Base-by-base conservation (phyloP, 371 early-diverging fungal genomes). In the Apophysomyces ossiformis region DNA sequence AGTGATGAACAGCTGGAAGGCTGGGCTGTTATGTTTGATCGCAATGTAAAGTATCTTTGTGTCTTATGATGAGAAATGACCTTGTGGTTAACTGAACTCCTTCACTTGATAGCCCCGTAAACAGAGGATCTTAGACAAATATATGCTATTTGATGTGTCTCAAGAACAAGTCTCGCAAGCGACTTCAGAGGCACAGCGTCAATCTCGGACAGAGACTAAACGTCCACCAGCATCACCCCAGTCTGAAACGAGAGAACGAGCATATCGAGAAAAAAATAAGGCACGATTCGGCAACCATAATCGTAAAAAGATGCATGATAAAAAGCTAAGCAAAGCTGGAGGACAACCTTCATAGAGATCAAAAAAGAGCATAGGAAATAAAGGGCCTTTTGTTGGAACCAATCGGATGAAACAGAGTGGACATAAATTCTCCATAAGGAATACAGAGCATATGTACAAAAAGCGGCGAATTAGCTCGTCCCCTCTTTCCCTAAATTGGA, bases 1-100 rank as follows among this genome's bases (percentile, higher is more conserved):
- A 84, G 88, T 0, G 93, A 96, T 67, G 96, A 97, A 70, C 96
- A 96, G 75, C 74, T 97, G 5, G 97, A 96, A 71, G 97, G 97
- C 21, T 97, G 97, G 97, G 87, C 81, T 36, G 87, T 85, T 32
- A 95, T 96, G 95, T 86, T 94, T 67, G 76, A 78, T 36, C 82
- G 94, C 61, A 92, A 94, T 70, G 95, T 92, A 84, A 83, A 89
- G 86, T 36, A 50, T 37, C 21, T 26, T 36, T 18, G 1, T 37
- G 13, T 60, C 12, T 59, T 47, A 26, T 26, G 32, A 26, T 26
- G 32, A 26, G 32, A 26, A 26, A 2, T 2, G 32, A 3, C 32
- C 32, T 26, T 26, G 32, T 2, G 32, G 13, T 35, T 16, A 15
- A 54, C 36, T 18, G 26, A 15, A 37, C 64, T n/a, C 45, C 37